phyloP scores from a whole-genome alignment of 2,329 filamentous ascomycete genomes.

The Cladophialophora chaetospira region DNA sequence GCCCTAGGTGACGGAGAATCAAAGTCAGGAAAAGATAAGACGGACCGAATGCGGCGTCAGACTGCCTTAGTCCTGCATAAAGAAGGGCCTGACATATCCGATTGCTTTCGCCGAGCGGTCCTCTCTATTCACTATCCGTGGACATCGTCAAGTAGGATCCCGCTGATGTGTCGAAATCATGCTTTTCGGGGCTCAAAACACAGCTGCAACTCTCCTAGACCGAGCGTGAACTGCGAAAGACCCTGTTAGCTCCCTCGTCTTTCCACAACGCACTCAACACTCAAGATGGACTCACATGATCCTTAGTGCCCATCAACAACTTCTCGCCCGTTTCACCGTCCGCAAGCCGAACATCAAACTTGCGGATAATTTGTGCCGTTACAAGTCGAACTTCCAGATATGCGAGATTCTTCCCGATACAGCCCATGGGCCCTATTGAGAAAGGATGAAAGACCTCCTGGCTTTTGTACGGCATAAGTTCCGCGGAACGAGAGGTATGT shows the following conservation, averaged over 20 bases:
- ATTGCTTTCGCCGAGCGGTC: no score
- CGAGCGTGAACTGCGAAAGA: conserved; percentile 9
- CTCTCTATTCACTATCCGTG: no score
- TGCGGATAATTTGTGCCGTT: conserved; percentile 29
- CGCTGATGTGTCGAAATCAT: background rate
- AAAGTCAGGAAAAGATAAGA: no score
- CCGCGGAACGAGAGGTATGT: conserved; percentile 36
- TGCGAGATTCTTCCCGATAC: conserved; percentile 38
- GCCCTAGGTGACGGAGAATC: no score
- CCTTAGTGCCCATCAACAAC: conserved; percentile 25
- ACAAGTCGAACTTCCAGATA: conserved; percentile 35
- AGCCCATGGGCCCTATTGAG: conserved; percentile 35
- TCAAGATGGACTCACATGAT: conserved; percentile 28
- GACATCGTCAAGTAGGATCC: background rate
- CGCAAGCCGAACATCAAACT: conserved; percentile 35
- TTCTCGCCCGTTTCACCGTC: conserved; percentile 31
- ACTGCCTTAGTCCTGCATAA: no score
- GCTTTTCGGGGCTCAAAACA: conserved; percentile 17
- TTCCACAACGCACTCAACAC: background rate
- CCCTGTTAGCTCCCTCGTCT: background rate
- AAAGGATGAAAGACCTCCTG: conserved; percentile 39
- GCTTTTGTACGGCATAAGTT: conserved; percentile 38
- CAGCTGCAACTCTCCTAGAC: conserved; percentile 12
- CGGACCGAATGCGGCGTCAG: no score
- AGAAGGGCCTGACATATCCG: no score